A percentile compares a stretch with the other conserved stretches of the same genome.
phyloP scores from a whole-genome alignment of 2,329 filamentous ascomycete genomes.

The Mollisia scopiformis region DNA sequence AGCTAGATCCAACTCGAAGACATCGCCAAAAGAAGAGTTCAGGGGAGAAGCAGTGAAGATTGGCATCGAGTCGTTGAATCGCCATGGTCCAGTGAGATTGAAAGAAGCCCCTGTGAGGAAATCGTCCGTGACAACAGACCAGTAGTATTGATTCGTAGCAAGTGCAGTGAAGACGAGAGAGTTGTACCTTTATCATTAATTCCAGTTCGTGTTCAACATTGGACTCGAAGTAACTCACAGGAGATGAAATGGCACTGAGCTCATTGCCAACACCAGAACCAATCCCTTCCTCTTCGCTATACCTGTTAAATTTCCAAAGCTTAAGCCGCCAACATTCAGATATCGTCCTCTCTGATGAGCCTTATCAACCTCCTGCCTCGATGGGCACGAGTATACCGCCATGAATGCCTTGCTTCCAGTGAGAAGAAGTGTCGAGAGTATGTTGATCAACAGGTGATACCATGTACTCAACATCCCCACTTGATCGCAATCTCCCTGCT shows the following conservation, averaged over 20 bases:
- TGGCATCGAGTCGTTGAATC: neutral
- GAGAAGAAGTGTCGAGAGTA: conserved; percentile 19
- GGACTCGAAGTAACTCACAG: neutral
- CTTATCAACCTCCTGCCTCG: conserved; percentile 10
- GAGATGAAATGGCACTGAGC: conserved; percentile 15
- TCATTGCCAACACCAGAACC: conserved; percentile 12
- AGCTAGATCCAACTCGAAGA: neutral
- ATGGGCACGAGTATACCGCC: conserved; percentile 11
- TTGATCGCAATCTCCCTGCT: neutral
- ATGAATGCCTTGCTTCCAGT: conserved; percentile 20
- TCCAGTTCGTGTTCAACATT: neutral
- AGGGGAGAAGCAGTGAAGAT: neutral
- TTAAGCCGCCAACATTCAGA: conserved; percentile 13
- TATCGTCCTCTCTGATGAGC: conserved; percentile 10
- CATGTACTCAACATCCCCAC: conserved; percentile 11
- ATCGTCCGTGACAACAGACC: conserved; percentile 12
- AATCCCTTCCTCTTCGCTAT: conserved; percentile 15
- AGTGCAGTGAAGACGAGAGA: conserved; percentile 14
- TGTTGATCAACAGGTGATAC: conserved; percentile 17
- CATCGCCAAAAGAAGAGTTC: neutral
- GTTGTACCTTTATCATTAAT: conserved; percentile 10
- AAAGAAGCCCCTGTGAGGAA: conserved; percentile 13
- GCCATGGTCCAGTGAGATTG: conserved; percentile 13
- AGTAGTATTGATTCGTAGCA: conserved; percentile 14
- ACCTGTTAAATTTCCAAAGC: conserved; percentile 9